These are phyloP conservation scores for Malassezia dermatis DNA, from an alignment of 1,284 basidiomycete genomes.

Conservation along the genomic window DNA sequence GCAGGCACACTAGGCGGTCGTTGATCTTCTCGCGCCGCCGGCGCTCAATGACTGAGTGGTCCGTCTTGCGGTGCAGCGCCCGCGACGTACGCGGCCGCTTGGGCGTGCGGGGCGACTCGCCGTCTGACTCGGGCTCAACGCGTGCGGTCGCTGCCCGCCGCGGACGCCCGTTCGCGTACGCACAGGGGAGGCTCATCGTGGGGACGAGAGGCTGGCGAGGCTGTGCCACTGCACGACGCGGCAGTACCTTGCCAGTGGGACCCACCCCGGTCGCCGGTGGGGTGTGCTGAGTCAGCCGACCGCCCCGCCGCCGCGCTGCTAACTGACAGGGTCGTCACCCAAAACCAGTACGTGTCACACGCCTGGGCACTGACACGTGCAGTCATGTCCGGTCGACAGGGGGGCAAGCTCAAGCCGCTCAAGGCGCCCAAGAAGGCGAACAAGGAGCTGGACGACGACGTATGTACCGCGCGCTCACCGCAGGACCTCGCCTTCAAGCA, in stretches of 20 bases:
- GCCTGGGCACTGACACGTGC: neutral
- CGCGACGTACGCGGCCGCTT: conserved; percentile 25
- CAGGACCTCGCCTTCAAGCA: conserved; percentile 36
- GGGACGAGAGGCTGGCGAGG: neutral
- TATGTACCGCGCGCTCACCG: conserved; percentile 16
- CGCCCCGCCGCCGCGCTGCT: neutral
- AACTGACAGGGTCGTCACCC: neutral
- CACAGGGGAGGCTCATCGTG: neutral
- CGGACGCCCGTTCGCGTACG: conserved; percentile 2
- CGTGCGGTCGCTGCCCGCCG: neutral
- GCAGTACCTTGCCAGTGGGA: conserved; percentile 1
- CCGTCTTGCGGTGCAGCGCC: conserved; percentile 39
- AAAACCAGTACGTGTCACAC: neutral
- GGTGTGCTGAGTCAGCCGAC: neutral
- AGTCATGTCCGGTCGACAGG: conserved; percentile 37
- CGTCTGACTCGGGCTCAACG: neutral
- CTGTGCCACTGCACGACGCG: neutral
- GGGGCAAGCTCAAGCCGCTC: conserved; percentile 41
- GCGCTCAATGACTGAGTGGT: conserved; percentile 44
- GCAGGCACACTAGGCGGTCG: conserved; percentile 39
- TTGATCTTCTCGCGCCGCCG: conserved; percentile 47
- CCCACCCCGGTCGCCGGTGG: neutral
- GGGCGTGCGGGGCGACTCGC: neutral
- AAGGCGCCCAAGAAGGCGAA: conserved; percentile 38
- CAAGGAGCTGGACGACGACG: conserved; percentile 40